Evolutionary conservation across 2,329 filamentous ascomycete species (phyloP).

Genomic region (Penicillium hordei): DNA sequence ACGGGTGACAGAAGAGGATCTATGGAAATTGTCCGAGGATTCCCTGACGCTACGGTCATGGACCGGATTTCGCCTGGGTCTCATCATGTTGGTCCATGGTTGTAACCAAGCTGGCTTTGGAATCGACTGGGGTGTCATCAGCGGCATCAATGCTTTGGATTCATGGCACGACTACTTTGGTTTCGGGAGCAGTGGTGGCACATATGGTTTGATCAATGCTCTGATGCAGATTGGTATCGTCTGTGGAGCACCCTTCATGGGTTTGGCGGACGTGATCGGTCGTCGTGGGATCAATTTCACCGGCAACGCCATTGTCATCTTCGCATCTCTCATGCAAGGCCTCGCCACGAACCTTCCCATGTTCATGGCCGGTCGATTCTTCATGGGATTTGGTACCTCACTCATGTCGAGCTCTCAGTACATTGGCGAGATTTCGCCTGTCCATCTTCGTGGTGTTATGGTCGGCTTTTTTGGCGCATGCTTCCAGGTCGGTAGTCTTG

Average conservation of each 20-base stretch:
- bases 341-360: constrained; percentile 28
- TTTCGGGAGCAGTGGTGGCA: constrained; percentile 43
- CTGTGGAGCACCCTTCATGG: constrained; percentile 52
- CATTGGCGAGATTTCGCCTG: constrained; percentile 38
- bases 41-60: constrained; percentile 44
- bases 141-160: constrained; percentile 47
- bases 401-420: constrained; percentile 43
- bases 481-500: constrained; percentile 48
- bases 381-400: constrained; percentile 40
- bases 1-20: constrained; percentile 49
- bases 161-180: constrained; percentile 49
- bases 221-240: constrained; percentile 51
- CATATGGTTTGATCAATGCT: constrained; percentile 48
- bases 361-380: constrained; percentile 43
- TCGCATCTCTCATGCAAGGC: constrained; percentile 45
- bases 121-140: constrained; percentile 53
- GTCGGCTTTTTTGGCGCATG: constrained; percentile 52
- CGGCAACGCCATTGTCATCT: constrained; percentile 48
- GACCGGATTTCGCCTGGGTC: constrained; percentile 43
- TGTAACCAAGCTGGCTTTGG: constrained; percentile 52
- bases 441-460: constrained; percentile 43
- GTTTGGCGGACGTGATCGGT: constrained; percentile 53
- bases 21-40: constrained; percentile 45
- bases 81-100: constrained; percentile 50
- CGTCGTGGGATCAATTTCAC: constrained; percentile 52